phyloP scores from a whole-genome alignment of 345 rosid genomes.

The Xanthoceras sorbifolium region DNA sequence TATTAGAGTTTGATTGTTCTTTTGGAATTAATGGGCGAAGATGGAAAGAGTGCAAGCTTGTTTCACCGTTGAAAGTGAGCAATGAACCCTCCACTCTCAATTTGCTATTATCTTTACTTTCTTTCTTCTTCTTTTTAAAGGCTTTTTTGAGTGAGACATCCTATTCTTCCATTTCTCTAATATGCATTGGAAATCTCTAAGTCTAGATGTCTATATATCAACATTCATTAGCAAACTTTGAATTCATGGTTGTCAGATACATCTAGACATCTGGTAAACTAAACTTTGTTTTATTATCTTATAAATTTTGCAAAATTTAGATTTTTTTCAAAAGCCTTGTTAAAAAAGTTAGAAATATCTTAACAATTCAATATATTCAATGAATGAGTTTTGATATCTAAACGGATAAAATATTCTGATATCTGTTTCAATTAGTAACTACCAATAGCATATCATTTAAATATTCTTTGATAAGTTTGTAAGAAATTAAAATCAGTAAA shows the following conservation, averaged over 20 bases:
- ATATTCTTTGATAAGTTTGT: not conserved
- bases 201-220: not conserved
- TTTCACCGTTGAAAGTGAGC: conserved; percentile 43
- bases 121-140: conserved; percentile 10
- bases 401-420: too few species aligned
- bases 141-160: conserved; percentile 17
- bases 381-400: too few species aligned
- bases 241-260: not conserved
- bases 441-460: not conserved
- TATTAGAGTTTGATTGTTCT: conserved; percentile 15
- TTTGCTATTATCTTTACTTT: conserved; percentile 24
- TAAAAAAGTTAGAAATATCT: too few species aligned
- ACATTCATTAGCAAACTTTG: not conserved
- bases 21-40: conserved; percentile 17
- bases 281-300: not conserved
- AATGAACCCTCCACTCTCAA: conserved; percentile 44
- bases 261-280: not conserved
- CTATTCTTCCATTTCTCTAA: conserved; percentile 34
- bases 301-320: too few species aligned
- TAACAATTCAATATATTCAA: too few species aligned
- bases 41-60: conserved; percentile 25
- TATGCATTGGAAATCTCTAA: not conserved
- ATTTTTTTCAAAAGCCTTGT: too few species aligned
- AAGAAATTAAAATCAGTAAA: too few species aligned
- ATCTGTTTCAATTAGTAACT: too few species aligned